These are phyloP conservation scores for Rhodosporidiobolus sp. DNA, from an alignment of 768 basidiomycete genomes.

Conservation along the genomic window DNA sequence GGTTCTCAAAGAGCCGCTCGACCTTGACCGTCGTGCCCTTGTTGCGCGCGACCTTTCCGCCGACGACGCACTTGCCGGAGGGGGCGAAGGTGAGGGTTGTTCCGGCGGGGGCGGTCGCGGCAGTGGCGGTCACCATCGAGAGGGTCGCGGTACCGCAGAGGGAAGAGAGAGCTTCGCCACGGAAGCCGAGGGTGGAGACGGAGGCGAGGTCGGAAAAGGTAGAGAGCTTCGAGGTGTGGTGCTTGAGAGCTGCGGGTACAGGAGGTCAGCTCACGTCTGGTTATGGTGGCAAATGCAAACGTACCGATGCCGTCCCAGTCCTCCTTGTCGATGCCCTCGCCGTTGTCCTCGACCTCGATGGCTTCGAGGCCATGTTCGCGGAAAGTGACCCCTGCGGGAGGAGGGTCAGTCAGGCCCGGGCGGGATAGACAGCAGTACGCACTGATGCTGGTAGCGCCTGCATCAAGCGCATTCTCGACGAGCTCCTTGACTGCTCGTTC, in stretches of 20 bases:
- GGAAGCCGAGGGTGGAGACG: conserved; percentile 83
- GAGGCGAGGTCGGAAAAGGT: conserved; percentile 68
- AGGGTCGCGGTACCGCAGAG: conserved; percentile 66
- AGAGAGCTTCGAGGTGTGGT: conserved; percentile 86
- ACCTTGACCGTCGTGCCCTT: conserved; percentile 79
- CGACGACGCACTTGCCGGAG: conserved; percentile 28
- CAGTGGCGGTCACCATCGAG: conserved; percentile 69
- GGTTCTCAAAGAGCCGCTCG: conserved; percentile 67
- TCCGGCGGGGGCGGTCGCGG: conserved; percentile 70
- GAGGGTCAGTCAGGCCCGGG: no score
- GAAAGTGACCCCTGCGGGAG: conserved; percentile 72
- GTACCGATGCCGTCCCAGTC: conserved; percentile 77
- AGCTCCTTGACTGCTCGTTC: conserved; percentile 80
- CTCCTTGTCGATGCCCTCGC: conserved; percentile 71
- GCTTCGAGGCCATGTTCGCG: conserved; percentile 77
- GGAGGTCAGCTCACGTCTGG: not conserved
- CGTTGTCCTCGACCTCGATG: conserved; percentile 90
- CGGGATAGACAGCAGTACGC: conserved; percentile 39
- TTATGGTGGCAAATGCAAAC: conserved; percentile 38
- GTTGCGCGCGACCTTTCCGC: conserved; percentile 20
- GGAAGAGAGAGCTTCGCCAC: conserved; percentile 92
- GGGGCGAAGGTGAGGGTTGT: conserved; percentile 56
- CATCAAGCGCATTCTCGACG: conserved; percentile 92
- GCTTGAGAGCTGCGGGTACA: conserved; percentile 67
- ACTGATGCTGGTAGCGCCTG: conserved; percentile 84